Base-by-base conservation (phyloP, 164 flowering plant species). In the Liriodendron chinense region DNA sequence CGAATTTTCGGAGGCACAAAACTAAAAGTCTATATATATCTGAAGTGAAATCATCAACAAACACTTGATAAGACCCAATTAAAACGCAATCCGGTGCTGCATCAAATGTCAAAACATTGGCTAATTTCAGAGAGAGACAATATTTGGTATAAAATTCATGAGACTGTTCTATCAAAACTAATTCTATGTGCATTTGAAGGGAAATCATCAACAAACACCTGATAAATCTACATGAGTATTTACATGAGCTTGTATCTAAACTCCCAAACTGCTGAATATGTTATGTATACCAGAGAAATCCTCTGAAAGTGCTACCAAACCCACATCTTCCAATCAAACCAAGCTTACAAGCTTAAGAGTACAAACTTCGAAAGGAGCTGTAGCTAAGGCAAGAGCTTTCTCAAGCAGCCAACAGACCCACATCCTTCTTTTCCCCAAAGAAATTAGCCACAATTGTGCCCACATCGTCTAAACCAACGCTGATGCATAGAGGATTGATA, bases 401-500 rank as follows among this genome's bases (percentile, higher is more conserved):
- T 78, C 71, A 71, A 67, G 72, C 78, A 47, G 78, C 65, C 71
- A 82, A 13, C 34, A 77, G 62, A 69, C 73, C 79, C 48, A 67
- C 21, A 47, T 77, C 82, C 57, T 65, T 75, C 63, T 65, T 75
- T 28, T 73, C 78, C 61, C 81, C 82, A 67, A 81, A 74, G 56
- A 84, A 80, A 50, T 82, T 83, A 2, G 88, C 82, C 22, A 87
- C 84, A 69, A 89, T 83, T 1, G 57, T 13, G 63, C 76, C 82
- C 63, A 91, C 90, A 77, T 89, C 91, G 57, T 85, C 86, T 74
- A 91, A 74, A 22, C 87, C 82, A 49, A 90, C 90, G 3, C 91
- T 89, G 49, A 88, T 74, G 76, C 82, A 88, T 4, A 88, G 53
- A 23, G 87, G 81, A 65, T 73, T 82, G 1, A 62, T 24, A 9